Evolutionary conservation across 1,284 basidiomycete genomes (phyloP), one percentile per base, ranked within the genome.

Genomic region (Serendipita sp.): DNA sequence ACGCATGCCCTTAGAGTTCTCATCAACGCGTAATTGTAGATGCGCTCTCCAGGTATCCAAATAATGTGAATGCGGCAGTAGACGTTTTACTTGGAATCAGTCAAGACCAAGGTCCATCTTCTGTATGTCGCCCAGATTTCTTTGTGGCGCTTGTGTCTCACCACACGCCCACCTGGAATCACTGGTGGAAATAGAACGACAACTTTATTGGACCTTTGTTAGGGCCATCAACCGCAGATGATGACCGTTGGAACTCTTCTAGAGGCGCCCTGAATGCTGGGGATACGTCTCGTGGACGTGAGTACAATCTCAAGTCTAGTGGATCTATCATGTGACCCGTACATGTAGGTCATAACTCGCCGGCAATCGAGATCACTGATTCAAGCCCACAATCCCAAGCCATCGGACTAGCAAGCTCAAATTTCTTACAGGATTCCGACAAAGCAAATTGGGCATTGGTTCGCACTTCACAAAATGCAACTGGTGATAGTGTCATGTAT

Each of bases 261-360:
- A 29, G 53, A 58, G 53, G 53, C 34, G 53, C 34, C 53, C n/a
- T 58, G 22, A 58, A 58, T n/a, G 53, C 53, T 17, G 29, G 17
- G n/a, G 45, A 49, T n/a, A 17, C 17, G 12, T 22, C 15, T 32
- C 15, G 53, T 26, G 53, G 22, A 8, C 22, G 32, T 58, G 32
- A n/a, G 22, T 58, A 22, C 26, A 30, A 58, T 30, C 34, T 22
- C 10, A 30, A 10, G 1, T n/a, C 53, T 30, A 58, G n/a, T 58
- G 32, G 22, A 22, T 22, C 53, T 58, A 49, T 13, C 1, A 17
- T 49, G n/a, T 30, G 2, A 58, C 8, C 32, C 53, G 10, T n/a
- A 30, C 30, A 26, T 58, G 10, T 32, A 58, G 53, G 53, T 30
- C 17, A 58, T 58, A 58, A 58, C 53, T 58, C 53, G 10, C 53